A percentile compares a stretch with the other conserved stretches of the same genome.
Evolutionary conservation across 768 basidiomycete species (phyloP).

Genomic region (Omphalotus guepiniiformis): DNA sequence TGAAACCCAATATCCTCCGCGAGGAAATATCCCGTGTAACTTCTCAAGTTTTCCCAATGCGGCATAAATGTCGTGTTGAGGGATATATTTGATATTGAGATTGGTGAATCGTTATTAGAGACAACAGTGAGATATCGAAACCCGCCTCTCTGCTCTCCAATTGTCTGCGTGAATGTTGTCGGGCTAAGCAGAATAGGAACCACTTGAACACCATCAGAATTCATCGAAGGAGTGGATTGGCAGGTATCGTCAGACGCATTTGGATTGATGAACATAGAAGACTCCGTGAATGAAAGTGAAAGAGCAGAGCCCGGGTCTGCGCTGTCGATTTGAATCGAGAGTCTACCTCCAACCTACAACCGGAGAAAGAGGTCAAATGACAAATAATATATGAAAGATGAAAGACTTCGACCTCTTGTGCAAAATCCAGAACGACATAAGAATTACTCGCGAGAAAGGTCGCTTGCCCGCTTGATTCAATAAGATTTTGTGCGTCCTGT

Average conservation of each 20-base stretch:
- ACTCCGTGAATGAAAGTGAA: constrained; percentile 49
- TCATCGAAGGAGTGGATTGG: constrained; percentile 16
- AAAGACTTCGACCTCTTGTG: constrained; percentile 37
- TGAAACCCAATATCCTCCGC: constrained; percentile 39
- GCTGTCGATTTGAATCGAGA: constrained; percentile 10
- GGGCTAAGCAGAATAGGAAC: constrained; percentile 23
- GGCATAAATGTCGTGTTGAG: constrained; percentile 53
- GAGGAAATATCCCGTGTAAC: constrained; percentile 52
- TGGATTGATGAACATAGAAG: constrained; percentile 42
- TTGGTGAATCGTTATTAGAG: constrained; percentile 25
- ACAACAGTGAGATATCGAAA: constrained; percentile 51
- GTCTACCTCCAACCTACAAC: constrained; percentile 5
- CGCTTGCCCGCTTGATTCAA: background rate
- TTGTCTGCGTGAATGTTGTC: constrained; percentile 30
- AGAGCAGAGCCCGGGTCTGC: constrained; percentile 28
- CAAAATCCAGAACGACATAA: constrained; percentile 36
- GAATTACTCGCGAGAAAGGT: constrained; percentile 24
- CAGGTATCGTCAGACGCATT: constrained; percentile 39
- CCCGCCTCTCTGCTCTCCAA: constrained; percentile 42
- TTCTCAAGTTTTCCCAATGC: constrained; percentile 42
- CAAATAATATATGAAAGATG: too few relatives aligned
- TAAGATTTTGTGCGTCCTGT: background rate
- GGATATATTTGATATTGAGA: constrained; percentile 45
- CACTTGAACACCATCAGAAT: constrained; percentile 31
- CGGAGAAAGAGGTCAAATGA: background rate